Percentiles rank a stretch among this genome's conserved stretches.
These are phyloP conservation scores for Rosellinia necatrix DNA, from an alignment of 2,329 filamentous ascomycete genomes.

Conservation along the genomic window DNA sequence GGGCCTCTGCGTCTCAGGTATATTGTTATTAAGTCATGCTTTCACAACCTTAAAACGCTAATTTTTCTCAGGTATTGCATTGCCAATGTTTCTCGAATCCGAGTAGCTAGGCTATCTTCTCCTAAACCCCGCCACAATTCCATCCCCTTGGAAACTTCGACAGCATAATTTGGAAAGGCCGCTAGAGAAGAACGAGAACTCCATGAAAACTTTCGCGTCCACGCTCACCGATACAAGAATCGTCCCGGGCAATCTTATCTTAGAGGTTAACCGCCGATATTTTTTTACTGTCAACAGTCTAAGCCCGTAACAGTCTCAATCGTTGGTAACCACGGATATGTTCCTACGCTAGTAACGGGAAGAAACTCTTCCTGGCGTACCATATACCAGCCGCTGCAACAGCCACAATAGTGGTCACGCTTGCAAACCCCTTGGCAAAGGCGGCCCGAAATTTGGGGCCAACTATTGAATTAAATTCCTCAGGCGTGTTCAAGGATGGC, in stretches of 20 bases:
- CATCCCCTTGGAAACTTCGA: neutral
- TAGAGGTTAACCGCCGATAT: neutral
- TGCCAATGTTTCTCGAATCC: slow-evolving; percentile 7
- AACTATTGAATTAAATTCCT: slow-evolving; percentile 31
- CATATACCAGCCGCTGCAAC: slow-evolving; percentile 29
- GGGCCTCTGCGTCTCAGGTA: slow-evolving; percentile 69
- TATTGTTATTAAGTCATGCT: slow-evolving; percentile 1
- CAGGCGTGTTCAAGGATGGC: slow-evolving; percentile 34
- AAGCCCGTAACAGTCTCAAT: neutral
- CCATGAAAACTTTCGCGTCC: neutral
- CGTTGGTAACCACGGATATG: too few relatives aligned
- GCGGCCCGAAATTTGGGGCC: slow-evolving; percentile 35
- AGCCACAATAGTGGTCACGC: slow-evolving; percentile 29
- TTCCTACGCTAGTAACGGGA: slow-evolving; percentile 15
- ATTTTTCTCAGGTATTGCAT: slow-evolving; percentile 18
- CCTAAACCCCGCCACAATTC: neutral
- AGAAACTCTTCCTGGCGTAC: slow-evolving; percentile 25
- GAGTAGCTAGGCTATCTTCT: neutral
- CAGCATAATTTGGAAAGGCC: neutral
- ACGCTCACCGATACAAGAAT: neutral
- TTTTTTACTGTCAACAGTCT: too few relatives aligned
- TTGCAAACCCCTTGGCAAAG: slow-evolving; percentile 36
- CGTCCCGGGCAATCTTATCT: neutral
- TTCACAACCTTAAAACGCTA: neutral
- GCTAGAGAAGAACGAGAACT: neutral